phyloP scores from a whole-genome alignment of 768 basidiomycete genomes.

The Serendipita vermifera region DNA sequence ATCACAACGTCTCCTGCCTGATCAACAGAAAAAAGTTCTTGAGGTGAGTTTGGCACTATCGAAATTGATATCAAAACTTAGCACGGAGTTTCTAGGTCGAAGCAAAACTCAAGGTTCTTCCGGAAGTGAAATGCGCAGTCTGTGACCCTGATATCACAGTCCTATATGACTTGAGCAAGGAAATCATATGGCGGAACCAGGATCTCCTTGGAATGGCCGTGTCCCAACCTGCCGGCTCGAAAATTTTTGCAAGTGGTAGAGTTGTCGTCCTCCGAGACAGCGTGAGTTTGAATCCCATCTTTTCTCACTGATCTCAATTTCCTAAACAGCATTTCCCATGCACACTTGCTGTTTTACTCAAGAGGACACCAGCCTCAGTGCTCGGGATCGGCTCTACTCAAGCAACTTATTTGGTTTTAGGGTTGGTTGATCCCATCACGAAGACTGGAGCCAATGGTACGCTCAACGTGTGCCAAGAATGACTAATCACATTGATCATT shows the following conservation, averaged over 20 bases:
- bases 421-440: constrained; percentile 50
- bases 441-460: constrained; percentile 45
- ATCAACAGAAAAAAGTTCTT: constrained; percentile 76
- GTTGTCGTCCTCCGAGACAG: constrained; percentile 72
- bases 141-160: constrained; percentile 61
- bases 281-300: constrained; percentile 34
- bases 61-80: background rate
- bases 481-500: background rate
- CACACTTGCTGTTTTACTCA: constrained; percentile 59
- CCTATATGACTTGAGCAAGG: constrained; percentile 60
- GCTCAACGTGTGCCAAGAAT: constrained; percentile 1
- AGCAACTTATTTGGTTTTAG: constrained; percentile 55
- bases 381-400: constrained; percentile 35
- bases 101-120: constrained; percentile 45
- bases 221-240: constrained; percentile 48
- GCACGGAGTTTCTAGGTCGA: constrained; percentile 44
- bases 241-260: constrained; percentile 57
- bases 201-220: constrained; percentile 47
- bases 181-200: constrained; percentile 50
- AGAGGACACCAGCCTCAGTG: constrained; percentile 39
- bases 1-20: constrained; percentile 80
- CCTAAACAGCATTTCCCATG: constrained; percentile 56
- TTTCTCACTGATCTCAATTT: constrained; percentile 7
- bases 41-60: constrained; percentile 58
- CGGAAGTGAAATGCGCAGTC: constrained; percentile 50